These are phyloP conservation scores for Blastocrithidia nonstop DNA, from an alignment of 208 protist species.

Conservation along the genomic window DNA sequence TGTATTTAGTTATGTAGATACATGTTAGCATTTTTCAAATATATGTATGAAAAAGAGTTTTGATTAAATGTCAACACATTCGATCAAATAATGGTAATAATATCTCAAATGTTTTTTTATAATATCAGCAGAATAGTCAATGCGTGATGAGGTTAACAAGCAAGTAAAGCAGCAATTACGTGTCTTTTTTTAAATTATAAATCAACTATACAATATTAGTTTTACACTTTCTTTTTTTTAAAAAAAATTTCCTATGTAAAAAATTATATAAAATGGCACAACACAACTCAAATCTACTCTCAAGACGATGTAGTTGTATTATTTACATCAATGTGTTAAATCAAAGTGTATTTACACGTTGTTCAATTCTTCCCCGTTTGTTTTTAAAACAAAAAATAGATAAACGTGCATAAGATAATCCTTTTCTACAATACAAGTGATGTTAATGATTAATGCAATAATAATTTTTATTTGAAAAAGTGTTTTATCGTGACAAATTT, in stretches of 20 bases:
- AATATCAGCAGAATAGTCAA: neutral
- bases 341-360: constrained; percentile 9
- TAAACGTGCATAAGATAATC: no score
- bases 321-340: constrained; percentile 8
- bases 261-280: neutral
- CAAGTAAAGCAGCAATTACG: neutral
- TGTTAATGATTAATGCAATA: no score
- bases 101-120: constrained; percentile 1
- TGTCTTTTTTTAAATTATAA: constrained; percentile 4
- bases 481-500: no score
- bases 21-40: constrained; percentile 1
- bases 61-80: no score
- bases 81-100: constrained; percentile 6
- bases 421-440: no score
- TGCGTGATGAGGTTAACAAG: neutral
- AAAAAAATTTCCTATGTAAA: constrained; percentile 1
- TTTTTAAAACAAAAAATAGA: neutral
- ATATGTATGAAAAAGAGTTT: neutral
- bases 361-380: neutral
- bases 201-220: neutral
- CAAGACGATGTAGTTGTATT: neutral
- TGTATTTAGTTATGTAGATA: neutral
- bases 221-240: constrained; percentile 8
- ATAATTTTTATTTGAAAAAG: no score
- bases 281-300: neutral